phyloP scores from a whole-genome alignment of 106 monocot genomes.

The Dendrobium huoshanense region DNA sequence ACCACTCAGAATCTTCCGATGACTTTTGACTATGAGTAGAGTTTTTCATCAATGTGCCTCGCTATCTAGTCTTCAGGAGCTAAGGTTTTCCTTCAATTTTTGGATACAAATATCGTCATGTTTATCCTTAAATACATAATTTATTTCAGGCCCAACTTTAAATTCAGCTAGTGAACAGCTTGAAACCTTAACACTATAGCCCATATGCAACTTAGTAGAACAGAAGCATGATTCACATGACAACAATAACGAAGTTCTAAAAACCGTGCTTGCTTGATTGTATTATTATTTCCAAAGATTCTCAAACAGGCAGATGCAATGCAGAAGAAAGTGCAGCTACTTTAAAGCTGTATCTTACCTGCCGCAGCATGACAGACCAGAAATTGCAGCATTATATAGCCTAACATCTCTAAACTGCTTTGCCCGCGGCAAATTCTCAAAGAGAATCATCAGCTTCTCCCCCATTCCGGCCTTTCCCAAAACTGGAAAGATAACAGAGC shows the following conservation, averaged over 20 bases:
- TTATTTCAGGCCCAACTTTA: no score
- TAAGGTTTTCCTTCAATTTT: no score
- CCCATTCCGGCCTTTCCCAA: slow-evolving; percentile 65
- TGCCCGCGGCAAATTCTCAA: slow-evolving; percentile 50
- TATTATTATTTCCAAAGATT: background rate
- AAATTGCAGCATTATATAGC: slow-evolving; percentile 83
- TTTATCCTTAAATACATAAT: no score
- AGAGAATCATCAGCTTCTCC: slow-evolving; percentile 58
- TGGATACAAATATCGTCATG: no score
- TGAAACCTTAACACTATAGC: no score
- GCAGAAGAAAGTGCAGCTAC: background rate
- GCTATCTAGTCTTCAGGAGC: no score
- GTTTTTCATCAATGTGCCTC: no score
- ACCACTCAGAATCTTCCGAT: no score
- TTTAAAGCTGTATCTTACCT: slow-evolving; percentile 36
- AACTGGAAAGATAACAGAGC: slow-evolving; percentile 46
- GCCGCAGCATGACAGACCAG: slow-evolving; percentile 42
- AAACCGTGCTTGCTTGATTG: background rate
- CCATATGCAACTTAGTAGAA: background rate
- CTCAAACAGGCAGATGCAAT: background rate
- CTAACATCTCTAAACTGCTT: slow-evolving; percentile 58
- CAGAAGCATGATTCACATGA: no score
- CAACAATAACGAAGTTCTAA: background rate
- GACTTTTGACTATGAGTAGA: no score
- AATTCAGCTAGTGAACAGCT: no score